Evolutionary conservation across 257 asterid genomes (phyloP), one percentile per base, ranked within the genome.

Genomic region (Fraxinus pennsylvanica): DNA sequence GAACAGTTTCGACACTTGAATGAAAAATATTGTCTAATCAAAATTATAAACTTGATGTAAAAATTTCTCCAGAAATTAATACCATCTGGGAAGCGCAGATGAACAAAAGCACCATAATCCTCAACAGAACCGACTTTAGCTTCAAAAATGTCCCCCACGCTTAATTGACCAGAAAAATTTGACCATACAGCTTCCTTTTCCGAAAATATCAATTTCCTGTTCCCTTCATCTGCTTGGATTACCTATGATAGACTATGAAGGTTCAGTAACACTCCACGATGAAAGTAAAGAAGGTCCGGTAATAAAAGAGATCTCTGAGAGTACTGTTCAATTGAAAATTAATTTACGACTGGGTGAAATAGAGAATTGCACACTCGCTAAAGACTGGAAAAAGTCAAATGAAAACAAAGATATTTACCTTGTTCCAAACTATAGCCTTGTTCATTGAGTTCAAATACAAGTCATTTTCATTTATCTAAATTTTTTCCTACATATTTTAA

Each of bases 31-130:
- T 15, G n/a, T 59, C 35, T 41, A n/a, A 39, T 47, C 5, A 57
- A 78, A 36, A 75, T 75, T 59, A 68, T 72, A 65, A 13, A 76
- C 38, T 22, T 7, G 63, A 73, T 21, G 50, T 36, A 61, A 39
- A 41, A 82, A 74, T 3, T 21, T 65, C 63, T 74, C 6, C 27
- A 70, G 69, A 68, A 80, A 76, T 72, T 66, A 52, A 80, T 91
- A 95, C 99, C 99, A 83, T 93, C 97, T 29, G 91, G 92, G 84
- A 89, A 91, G 35, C 90, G 90, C 57, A 95, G 82, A 88, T 91
- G 96, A 82, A 93, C 80, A 81, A 95, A 95, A 82, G 99, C 99
- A 72, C 99, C 99, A 80, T 91, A 95, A 82, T 95, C 98, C 87
- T 95, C 99, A 1, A 91, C 91, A 41, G 93, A 84, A 54, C 98